A percentile compares a stretch with the other conserved stretches of the same genome.
Conservation (phyloP, 352 stramenopile genomes). For the Plasmopara viticola region DNA sequence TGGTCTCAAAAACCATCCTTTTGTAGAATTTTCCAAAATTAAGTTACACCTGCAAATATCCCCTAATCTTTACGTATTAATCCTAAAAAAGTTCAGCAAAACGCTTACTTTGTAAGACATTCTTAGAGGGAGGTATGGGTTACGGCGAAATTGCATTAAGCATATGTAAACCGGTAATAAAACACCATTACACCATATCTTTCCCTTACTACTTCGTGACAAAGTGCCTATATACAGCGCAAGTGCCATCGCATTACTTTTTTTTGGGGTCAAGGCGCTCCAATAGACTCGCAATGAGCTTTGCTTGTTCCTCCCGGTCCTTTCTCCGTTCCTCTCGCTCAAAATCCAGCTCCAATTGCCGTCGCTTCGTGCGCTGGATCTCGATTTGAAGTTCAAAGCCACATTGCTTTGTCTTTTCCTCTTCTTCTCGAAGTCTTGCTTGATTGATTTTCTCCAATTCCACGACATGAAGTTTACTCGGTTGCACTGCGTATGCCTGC, state of each 20-base stretch:
- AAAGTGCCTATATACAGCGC: too few relatives aligned
- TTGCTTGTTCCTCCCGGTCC: conserved; percentile 24
- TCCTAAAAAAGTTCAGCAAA: too few relatives aligned
- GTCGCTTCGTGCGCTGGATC: conserved; percentile 20
- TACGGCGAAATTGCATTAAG: too few relatives aligned
- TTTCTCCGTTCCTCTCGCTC: conserved; percentile 25
- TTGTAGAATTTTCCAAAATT: too few relatives aligned
- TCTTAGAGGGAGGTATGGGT: too few relatives aligned
- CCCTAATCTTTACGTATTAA: too few relatives aligned
- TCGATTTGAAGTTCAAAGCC: conserved; percentile 25
- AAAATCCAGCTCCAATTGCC: conserved; percentile 23
- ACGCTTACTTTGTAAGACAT: too few relatives aligned
- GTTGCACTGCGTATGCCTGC: conserved; percentile 9
- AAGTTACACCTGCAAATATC: too few relatives aligned
- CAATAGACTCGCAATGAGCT: conserved; percentile 21
- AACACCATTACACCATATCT: too few relatives aligned
- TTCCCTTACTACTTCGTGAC: too few relatives aligned
- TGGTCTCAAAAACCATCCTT: too few relatives aligned
- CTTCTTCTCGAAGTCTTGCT: conserved; percentile 20
- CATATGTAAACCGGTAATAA: too few relatives aligned
- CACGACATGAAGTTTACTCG: conserved; percentile 6
- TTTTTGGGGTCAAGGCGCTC: conserved; percentile 16
- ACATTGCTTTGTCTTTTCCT: conserved; percentile 24
- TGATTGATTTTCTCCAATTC: conserved; percentile 24
- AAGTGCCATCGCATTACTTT: background rate